Conservation (phyloP, 768 basidiomycete genomes). For the Hygrophorus russula region DNA sequence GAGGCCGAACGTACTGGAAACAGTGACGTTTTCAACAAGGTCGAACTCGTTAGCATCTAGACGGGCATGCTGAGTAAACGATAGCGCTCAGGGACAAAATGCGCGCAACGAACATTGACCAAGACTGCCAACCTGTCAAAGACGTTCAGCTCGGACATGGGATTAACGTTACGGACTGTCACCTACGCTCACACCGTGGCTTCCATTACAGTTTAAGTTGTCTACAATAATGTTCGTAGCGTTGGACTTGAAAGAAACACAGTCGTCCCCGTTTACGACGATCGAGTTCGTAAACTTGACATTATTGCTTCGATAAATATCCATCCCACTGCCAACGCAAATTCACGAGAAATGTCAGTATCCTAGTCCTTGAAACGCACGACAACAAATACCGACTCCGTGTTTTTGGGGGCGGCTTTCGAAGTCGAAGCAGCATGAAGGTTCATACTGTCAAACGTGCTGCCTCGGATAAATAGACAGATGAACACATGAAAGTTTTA, state of each 20-base stretch:
- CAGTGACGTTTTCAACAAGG: constrained; percentile 50
- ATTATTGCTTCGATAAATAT: constrained; percentile 45
- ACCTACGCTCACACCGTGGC: no score
- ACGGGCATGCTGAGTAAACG: constrained; percentile 9
- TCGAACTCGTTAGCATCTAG: constrained; percentile 42
- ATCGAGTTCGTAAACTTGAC: constrained; percentile 37
- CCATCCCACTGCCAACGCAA: constrained; percentile 38
- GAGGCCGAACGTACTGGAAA: constrained; percentile 23
- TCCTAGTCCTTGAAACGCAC: constrained; percentile 10
- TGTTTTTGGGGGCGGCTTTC: no score
- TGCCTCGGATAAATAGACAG: no score
- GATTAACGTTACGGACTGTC: no score
- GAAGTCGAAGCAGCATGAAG: no score
- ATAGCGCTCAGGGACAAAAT: no score
- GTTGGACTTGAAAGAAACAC: constrained; percentile 49
- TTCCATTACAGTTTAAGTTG: constrained; percentile 37
- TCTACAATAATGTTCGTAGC: constrained; percentile 47
- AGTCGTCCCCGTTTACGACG: constrained; percentile 47
- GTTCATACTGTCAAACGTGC: no score
- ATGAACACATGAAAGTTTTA: constrained; percentile 26
- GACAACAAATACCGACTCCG: no score
- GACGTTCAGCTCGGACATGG: no score
- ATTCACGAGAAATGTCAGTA: constrained; percentile 25
- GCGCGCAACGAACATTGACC: no score
- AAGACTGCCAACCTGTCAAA: no score